Conservation (phyloP, 495 filamentous ascomycete species). For the Xylaria venustula region DNA sequence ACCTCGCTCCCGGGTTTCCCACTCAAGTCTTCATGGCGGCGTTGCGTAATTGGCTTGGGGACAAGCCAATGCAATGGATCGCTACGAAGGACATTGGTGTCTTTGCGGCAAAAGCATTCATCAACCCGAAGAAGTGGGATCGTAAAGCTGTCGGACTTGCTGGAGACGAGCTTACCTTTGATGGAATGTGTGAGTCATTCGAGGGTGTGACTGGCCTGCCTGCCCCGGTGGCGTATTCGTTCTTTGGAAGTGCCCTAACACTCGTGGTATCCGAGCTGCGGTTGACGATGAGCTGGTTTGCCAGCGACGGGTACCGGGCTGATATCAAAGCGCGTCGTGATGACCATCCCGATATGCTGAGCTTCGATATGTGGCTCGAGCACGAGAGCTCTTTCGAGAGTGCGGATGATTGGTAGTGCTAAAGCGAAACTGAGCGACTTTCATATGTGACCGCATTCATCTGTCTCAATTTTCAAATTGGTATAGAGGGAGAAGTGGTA, state of each 20-base stretch:
- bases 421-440: not conserved
- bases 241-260: conserved; percentile 40
- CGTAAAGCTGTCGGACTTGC: conserved; percentile 41
- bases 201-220: conserved; percentile 35
- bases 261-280: conserved; percentile 38
- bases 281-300: conserved; percentile 48
- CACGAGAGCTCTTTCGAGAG: conserved; percentile 37
- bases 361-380: conserved; percentile 41
- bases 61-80: conserved; percentile 56
- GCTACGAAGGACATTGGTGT: conserved; percentile 60
- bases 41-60: conserved; percentile 43
- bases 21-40: conserved; percentile 60
- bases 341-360: conserved; percentile 38
- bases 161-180: conserved; percentile 46
- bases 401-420: not conserved
- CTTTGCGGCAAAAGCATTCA: conserved; percentile 62
- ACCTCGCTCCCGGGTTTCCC: conserved; percentile 54
- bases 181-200: conserved; percentile 37
- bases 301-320: conserved; percentile 41
- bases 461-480: not conserved
- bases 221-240: conserved; percentile 36
- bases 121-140: conserved; percentile 34
- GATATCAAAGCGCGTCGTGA: conserved; percentile 38
- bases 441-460: too few relatives aligned
- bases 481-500: too few relatives aligned